Percentiles rank a stretch among this genome's conserved stretches.
phyloP scores from a whole-genome alignment of 305 asterid species.

The Petunia hybrid region DNA sequence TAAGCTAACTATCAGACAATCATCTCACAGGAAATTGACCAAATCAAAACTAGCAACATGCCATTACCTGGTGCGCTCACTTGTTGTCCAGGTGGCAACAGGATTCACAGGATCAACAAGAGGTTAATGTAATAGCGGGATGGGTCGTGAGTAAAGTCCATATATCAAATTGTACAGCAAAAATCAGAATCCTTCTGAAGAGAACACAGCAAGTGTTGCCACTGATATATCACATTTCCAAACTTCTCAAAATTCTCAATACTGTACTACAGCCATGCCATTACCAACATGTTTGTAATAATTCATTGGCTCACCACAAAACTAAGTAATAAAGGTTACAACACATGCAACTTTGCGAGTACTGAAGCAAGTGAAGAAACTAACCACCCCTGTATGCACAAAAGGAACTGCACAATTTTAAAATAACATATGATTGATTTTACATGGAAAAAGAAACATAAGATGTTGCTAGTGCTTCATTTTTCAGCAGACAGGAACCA shows the following conservation, averaged over 20 bases:
- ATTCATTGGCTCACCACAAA: constrained; percentile 21
- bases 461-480: constrained; percentile 38
- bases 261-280: background rate
- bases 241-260: constrained; percentile 17
- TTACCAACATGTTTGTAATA: constrained; percentile 26
- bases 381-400: constrained; percentile 49
- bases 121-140: constrained; percentile 8
- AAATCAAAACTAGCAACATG: background rate
- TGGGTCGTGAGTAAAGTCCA: background rate
- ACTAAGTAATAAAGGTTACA: constrained; percentile 40
- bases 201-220: background rate
- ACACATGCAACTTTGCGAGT: constrained; percentile 35
- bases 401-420: constrained; percentile 41
- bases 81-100: constrained; percentile 7
- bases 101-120: constrained; percentile 4
- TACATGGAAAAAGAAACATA: constrained; percentile 43
- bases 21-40: constrained; percentile 14
- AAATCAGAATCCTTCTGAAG: constrained; percentile 17
- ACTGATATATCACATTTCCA: background rate
- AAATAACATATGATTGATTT: constrained; percentile 43
- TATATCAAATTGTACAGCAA: background rate
- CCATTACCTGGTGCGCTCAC: constrained; percentile 23
- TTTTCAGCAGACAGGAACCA: constrained; percentile 45
- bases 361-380: constrained; percentile 35
- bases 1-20: background rate